These are phyloP conservation scores for Endothia cerciana DNA, from an alignment of 2,329 filamentous ascomycete species.

Conservation along the genomic window DNA sequence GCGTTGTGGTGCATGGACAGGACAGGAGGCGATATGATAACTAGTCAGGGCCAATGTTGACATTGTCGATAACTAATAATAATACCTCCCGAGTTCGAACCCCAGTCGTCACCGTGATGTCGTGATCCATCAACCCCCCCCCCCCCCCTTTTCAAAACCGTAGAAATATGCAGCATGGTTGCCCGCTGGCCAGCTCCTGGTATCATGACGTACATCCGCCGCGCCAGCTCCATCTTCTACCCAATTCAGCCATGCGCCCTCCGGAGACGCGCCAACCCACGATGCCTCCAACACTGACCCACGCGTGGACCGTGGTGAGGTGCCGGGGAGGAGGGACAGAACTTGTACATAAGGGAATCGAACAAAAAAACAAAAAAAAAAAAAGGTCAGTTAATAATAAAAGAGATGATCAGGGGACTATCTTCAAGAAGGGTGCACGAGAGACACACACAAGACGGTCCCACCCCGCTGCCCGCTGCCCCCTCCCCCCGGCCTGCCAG, in stretches of 20 bases:
- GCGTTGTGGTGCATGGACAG: neutral
- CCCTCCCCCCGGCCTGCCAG: no score
- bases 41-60: neutral
- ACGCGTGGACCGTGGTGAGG: neutral
- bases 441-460: no score
- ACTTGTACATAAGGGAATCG: neutral
- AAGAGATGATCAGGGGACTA: no score
- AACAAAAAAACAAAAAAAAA: neutral
- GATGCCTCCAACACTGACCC: neutral
- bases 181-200: neutral
- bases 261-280: neutral
- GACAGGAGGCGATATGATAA: neutral
- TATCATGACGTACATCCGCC: neutral
- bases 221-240: neutral
- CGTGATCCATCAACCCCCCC: neutral
- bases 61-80: neutral
- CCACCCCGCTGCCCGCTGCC: no score
- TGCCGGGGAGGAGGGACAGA: no score
- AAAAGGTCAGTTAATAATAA: neutral
- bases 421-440: neutral
- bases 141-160: neutral
- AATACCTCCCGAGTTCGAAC: neutral
- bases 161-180: neutral
- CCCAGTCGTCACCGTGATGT: neutral
- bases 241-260: neutral